Evolutionary conservation across 139 green algal genomes (phyloP).

Genomic region (Edaphochlamys debaryana): DNA sequence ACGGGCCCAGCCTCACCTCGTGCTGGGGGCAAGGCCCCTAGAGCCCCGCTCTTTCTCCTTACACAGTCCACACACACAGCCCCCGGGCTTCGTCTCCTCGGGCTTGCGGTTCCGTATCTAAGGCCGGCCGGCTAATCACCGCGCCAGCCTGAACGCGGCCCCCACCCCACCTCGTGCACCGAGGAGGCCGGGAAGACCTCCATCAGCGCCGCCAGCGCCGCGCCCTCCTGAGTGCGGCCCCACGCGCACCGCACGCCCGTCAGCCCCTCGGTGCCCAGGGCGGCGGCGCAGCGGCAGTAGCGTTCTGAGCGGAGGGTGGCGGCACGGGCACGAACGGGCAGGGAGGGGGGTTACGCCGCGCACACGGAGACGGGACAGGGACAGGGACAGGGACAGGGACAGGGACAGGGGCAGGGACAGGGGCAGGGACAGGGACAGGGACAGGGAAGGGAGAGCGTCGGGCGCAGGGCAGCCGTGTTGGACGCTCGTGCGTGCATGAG

Average conservation of each 20-base stretch:
- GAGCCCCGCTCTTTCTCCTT: not conserved
- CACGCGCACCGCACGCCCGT: conserved; percentile 68
- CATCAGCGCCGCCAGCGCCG: conserved; percentile 61
- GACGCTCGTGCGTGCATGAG: no score
- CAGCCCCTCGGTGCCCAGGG: conserved; percentile 7
- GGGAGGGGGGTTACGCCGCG: not conserved
- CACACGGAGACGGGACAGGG: not conserved
- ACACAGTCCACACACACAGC: not conserved
- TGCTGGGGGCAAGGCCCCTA: not conserved
- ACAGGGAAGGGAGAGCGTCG: no score
- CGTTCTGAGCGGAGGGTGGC: not conserved
- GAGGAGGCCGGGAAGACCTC: conserved; percentile 33
- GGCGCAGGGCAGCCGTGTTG: no score
- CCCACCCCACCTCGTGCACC: conserved; percentile 36
- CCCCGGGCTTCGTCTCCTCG: no score
- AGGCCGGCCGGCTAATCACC: no score
- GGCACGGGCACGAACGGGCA: not conserved
- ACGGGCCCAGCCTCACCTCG: not conserved
- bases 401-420: no score
- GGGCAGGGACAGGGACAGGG: no score
- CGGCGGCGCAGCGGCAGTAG: conserved; percentile 17
- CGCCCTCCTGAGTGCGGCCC: conserved; percentile 72
- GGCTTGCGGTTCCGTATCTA: no score
- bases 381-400: no score
- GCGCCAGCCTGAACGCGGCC: no score